A percentile compares a stretch with the other conserved stretches of the same genome.
These are phyloP conservation scores for Lentinus polychrous DNA, from an alignment of 1,284 basidiomycete species.

Conservation along the genomic window DNA sequence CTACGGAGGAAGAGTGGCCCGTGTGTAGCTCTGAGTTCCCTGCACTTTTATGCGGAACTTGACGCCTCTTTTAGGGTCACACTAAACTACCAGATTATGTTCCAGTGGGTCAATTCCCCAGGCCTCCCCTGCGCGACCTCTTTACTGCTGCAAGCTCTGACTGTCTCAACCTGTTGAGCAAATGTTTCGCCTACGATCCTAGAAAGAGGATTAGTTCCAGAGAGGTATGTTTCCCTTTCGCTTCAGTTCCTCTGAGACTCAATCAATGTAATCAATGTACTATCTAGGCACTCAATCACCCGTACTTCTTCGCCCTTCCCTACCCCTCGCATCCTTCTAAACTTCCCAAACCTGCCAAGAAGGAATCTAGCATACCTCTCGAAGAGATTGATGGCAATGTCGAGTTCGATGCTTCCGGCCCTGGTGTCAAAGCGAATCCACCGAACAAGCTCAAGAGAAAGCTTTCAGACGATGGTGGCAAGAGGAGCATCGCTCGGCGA, in stretches of 20 bases:
- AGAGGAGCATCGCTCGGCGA: constrained; percentile 37
- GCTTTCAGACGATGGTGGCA: constrained; percentile 31
- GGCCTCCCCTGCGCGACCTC: constrained; percentile 74
- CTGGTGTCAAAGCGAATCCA: constrained; percentile 30
- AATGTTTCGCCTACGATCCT: constrained; percentile 85
- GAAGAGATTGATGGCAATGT: constrained; percentile 74
- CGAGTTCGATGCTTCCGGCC: constrained; percentile 30
- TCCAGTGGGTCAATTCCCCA: constrained; percentile 76
- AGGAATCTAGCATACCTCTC: constrained; percentile 44
- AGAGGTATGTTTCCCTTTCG: constrained; percentile 5
- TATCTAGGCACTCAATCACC: constrained; percentile 65
- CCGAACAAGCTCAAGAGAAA: constrained; percentile 45
- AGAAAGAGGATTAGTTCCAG: constrained; percentile 57
- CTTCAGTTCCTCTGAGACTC: neutral
- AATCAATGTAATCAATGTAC: too few relatives aligned
- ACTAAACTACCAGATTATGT: constrained; percentile 87
- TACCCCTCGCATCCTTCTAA: constrained; percentile 78
- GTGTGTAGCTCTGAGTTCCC: constrained; percentile 35
- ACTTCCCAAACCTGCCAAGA: constrained; percentile 67
- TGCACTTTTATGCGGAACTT: neutral
- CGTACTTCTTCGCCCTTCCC: constrained; percentile 75
- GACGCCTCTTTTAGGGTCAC: constrained; percentile 57
- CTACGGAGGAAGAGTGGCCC: constrained; percentile 96
- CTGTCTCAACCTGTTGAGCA: constrained; percentile 77
- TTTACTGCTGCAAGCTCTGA: constrained; percentile 90